Evolutionary conservation across 73 alveolate genomes (phyloP).

Genomic region (Paraurostyla sp.): DNA sequence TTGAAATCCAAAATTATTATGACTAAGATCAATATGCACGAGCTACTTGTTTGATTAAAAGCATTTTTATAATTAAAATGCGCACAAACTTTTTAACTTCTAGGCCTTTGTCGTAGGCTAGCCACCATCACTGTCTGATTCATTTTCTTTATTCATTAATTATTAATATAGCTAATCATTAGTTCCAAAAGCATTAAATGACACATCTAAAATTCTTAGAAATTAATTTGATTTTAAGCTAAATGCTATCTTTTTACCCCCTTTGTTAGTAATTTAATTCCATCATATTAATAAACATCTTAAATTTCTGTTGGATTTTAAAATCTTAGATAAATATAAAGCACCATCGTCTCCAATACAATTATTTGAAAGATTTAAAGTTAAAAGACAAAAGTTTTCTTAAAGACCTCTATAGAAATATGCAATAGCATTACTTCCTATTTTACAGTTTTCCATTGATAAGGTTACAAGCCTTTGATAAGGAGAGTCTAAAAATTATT

Average conservation of each 20-base stretch:
- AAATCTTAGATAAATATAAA: not conserved
- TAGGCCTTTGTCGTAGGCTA: not conserved
- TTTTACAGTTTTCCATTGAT: not conserved
- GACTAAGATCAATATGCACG: conserved; percentile 40
- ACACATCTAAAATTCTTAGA: not conserved
- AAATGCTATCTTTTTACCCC: not conserved
- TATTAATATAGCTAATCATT: not conserved
- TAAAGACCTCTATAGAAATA: not conserved
- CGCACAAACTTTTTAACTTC: not conserved
- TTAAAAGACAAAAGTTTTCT: not conserved
- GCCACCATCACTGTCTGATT: not conserved
- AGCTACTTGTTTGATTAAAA: not conserved
- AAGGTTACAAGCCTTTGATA: not conserved
- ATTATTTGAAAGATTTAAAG: conserved; percentile 17
- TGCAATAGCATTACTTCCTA: not conserved
- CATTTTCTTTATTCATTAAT: not conserved
- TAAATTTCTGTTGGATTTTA: conserved; percentile 16
- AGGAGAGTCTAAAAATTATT: not conserved
- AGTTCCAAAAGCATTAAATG: conserved; percentile 15
- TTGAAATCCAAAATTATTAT: conserved; percentile 10
- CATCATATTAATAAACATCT: conserved; percentile 3
- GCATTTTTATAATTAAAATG: not conserved
- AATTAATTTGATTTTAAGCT: not conserved
- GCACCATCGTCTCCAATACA: not conserved
- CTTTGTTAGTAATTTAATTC: conserved; percentile 40